phyloP scores from a whole-genome alignment of 164 flowering plant genomes.

The Vitis rupestris region DNA sequence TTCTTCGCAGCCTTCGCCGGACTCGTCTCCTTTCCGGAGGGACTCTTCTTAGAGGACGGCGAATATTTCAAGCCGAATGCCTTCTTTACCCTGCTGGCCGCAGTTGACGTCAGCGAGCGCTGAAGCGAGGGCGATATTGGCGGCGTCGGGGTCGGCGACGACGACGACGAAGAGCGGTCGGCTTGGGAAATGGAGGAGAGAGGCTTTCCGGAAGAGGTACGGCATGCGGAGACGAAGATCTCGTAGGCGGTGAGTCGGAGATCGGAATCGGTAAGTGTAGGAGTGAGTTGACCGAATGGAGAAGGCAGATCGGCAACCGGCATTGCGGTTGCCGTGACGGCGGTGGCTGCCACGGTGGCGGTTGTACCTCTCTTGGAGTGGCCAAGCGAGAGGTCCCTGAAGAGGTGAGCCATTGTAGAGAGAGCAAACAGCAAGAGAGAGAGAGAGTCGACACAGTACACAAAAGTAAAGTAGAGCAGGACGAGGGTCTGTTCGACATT shows the following conservation, averaged over 20 bases:
- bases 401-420: constrained; percentile 60
- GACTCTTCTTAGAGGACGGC: constrained; percentile 28
- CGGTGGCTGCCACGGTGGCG: constrained; percentile 9
- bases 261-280: constrained; percentile 55
- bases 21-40: constrained; percentile 16
- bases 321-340: constrained; percentile 16
- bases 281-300: constrained; percentile 61
- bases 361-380: constrained; percentile 57
- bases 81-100: constrained; percentile 81
- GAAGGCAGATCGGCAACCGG: constrained; percentile 44
- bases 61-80: constrained; percentile 66
- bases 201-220: constrained; percentile 71
- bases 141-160: constrained; percentile 5
- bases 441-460: constrained; percentile 3
- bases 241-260: constrained; percentile 79
- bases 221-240: constrained; percentile 72
- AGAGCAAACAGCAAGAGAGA: constrained; percentile 17
- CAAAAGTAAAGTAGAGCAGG: neutral
- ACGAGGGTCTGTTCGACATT: constrained; percentile 6
- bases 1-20: constrained; percentile 36
- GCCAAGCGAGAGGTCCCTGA: constrained; percentile 64
- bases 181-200: constrained; percentile 37
- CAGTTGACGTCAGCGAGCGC: constrained; percentile 49
- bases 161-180: constrained; percentile 17
- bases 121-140: constrained; percentile 40